Evolutionary conservation across 208 protist species (phyloP).

Genomic region (Crithidia mellificae): DNA sequence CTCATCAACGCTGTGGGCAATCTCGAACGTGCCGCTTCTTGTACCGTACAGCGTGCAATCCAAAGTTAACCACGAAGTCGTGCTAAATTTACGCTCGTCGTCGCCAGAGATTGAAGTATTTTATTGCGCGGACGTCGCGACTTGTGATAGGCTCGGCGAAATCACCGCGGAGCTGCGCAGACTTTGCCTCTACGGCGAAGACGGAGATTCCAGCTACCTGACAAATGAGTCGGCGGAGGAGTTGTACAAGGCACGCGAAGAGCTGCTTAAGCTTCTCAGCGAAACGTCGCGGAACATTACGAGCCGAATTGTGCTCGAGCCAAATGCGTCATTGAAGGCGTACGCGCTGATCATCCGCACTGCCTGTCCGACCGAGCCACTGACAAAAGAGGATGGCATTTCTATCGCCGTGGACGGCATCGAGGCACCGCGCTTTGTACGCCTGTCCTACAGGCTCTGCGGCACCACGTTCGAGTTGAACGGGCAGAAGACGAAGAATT

Average conservation of each 20-base stretch:
- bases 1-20: constrained; percentile 43
- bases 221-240: constrained; percentile 31
- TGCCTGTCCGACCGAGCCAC: constrained; percentile 38
- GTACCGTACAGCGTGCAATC: constrained; percentile 70
- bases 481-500: constrained; percentile 88
- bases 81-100: constrained; percentile 57
- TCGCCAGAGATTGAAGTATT: constrained; percentile 72
- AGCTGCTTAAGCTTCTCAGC: constrained; percentile 43
- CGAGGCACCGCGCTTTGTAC: constrained; percentile 80
- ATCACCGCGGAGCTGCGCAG: constrained; percentile 47
- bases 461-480: constrained; percentile 65
- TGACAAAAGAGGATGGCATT: constrained; percentile 86
- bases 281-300: constrained; percentile 37
- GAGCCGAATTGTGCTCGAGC: constrained; percentile 46
- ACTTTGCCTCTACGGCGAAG: constrained; percentile 51
- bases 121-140: constrained; percentile 34
- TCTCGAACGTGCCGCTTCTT: constrained; percentile 77
- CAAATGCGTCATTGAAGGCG: constrained; percentile 38
- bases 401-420: constrained; percentile 66
- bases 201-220: constrained; percentile 31
- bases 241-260: constrained; percentile 33
- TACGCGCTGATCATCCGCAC: constrained; percentile 72
- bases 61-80: constrained; percentile 55
- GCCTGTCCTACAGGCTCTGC: constrained; percentile 81
- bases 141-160: constrained; percentile 35